Conservation (phyloP, 768 basidiomycete genomes). For the Auricularia sp. region DNA sequence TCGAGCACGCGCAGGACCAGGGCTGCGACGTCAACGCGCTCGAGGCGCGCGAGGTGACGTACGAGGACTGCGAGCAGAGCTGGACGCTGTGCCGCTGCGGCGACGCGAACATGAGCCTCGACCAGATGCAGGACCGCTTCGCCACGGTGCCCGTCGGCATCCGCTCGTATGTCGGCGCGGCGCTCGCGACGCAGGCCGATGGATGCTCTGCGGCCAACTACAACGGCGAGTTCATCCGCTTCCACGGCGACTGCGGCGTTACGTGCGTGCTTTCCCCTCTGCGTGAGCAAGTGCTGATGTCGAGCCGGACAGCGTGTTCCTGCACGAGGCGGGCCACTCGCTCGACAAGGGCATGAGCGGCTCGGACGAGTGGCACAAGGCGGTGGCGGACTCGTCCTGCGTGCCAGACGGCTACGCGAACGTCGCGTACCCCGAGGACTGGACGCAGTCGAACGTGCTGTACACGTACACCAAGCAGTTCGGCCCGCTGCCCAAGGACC, state of each 20-base stretch:
- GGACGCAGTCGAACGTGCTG: background rate
- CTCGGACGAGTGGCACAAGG: background rate
- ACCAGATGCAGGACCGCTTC: constrained; percentile 1
- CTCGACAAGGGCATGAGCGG: background rate
- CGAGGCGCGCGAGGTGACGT: background rate
- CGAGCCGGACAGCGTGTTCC: background rate
- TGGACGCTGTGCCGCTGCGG: constrained; percentile 1
- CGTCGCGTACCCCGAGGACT: background rate
- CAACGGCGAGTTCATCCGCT: background rate
- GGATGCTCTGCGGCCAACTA: background rate
- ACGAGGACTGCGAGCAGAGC: background rate
- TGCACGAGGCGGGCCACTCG: background rate
- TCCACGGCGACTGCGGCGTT: background rate
- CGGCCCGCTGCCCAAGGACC: background rate
- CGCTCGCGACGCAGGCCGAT: background rate
- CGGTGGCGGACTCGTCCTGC: background rate
- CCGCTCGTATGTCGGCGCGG: background rate
- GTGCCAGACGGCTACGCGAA: constrained; percentile 1
- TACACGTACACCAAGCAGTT: background rate
- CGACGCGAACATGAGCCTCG: background rate
- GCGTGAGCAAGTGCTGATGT: background rate
- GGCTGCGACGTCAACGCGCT: background rate
- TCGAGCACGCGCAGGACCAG: background rate
- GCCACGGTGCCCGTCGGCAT: background rate
- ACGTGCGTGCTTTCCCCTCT: background rate